Base-by-base conservation (phyloP, 2,329 filamentous ascomycete genomes). In the Epichloe scottii region DNA sequence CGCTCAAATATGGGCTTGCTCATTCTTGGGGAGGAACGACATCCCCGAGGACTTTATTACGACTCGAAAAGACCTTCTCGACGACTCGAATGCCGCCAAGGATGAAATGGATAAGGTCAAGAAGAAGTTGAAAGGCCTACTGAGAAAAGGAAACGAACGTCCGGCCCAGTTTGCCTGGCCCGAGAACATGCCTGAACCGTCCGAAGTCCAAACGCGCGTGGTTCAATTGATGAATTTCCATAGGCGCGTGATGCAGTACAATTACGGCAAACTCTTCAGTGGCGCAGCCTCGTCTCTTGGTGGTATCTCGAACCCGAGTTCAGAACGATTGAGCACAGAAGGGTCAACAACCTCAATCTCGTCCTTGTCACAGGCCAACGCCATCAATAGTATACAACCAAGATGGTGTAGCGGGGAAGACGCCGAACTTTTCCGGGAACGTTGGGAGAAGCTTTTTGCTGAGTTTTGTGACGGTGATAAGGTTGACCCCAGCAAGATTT, bases 81-180 rank as follows among this genome's bases (percentile, higher is more conserved):
- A 98, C 65, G 93, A 98, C 64, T 97, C 90, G 0, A 98, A 98
- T 66, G 93, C 93, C 4, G 93, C 93, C 52, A 98, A 98, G 66
- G 93, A 98, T 65, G 89, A 95, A 62, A 98, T 96, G 87, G 94
- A 98, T 70, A 96, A 95, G 69, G 93, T 98, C 51, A 98, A 98
- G 77, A 98, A 98, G 79, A 96, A 95, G 80, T 78, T 98, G 30
- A 98, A 98, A 71, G 84, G 88, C 1, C 76, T 98, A 19, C 70
- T 98, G 52, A 83, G 93, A 33, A 87, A 95, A 66, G 93, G 91
- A n/a, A 88, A 89, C 55, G 87, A 93, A 62, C 87, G 91, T 1
- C 93, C 93, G 10, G 83, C 91, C 17, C 89, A 98, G 62, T 98
- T 98, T 64, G 89, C 93, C n/a, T 98, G 93, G 93, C 93, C 93